Evolutionary conservation across 1,284 basidiomycete species (phyloP), one percentile per base, ranked within the genome.

Genomic region (Macrocystidia cucumis): DNA sequence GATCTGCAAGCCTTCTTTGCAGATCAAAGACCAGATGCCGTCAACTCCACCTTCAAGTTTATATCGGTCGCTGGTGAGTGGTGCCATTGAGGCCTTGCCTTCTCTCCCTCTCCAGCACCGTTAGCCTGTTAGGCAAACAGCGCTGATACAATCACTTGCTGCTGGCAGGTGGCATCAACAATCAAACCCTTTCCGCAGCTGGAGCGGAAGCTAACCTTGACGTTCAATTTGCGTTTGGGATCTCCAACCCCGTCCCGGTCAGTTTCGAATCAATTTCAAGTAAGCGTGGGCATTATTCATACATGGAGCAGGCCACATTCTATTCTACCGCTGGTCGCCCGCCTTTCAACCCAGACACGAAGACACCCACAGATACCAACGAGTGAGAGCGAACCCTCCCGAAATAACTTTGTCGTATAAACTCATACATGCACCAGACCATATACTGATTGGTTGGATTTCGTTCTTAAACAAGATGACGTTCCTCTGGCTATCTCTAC

Each of bases 141-240:
- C n/a, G n/a, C n/a, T n/a, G n/a, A n/a, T 26, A 7, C 25, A 11
- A 17, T 17, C 7, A 17, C 6, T 24, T 16, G 17, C 12, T 14
- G 9, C 34, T 37, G 18, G 5, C 35, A 68, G 78, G 72, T 35
- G 80, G 74, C 2, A 34, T 63, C 38, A 85, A 88, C 47, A 64
- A 67, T 41, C 85, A 90, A 54, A 73, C 49, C 22, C 42, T 59
- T 11, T 49, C 54, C 1, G 57, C 59, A 12, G 73, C 81, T 8
- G 83, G 81, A 1, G 52, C 48, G 3, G 86, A 90, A 54, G 85
- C 84, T 9, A 69, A 85, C 46, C 56, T 90, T 41, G 87, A 84
- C 52, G 68, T 62, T 5, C 81, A 78, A 51, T 82, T 71, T 59
- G 79, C 67, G 1, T 78, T 72, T 43, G 81, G 80, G 16, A 40